Evolutionary conservation across 2,329 filamentous ascomycete genomes (phyloP), one percentile per base, ranked within the genome.

Genomic region (Pseudogymnoascus sp.): DNA sequence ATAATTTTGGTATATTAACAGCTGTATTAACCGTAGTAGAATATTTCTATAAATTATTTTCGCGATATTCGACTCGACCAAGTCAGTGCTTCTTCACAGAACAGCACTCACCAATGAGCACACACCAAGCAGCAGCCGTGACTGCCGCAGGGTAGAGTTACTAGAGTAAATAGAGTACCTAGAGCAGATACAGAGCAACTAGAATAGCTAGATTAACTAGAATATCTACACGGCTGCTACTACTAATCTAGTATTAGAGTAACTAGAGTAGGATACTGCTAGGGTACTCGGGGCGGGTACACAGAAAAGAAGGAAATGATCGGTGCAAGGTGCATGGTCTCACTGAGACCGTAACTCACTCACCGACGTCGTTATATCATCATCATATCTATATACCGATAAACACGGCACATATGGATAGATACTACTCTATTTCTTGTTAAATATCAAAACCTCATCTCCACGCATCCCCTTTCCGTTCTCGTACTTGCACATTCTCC

Each of bases 301-400:
- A 9, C 7, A 5, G 11, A n/a, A 12, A 18, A n/a, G n/a, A 7
- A 31, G 49, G 49, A 55, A 55, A 55, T 55, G 49, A 55, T 55
- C 49, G 49, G 49, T 55, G 49, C 49, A 55, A 18, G 49, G 49
- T 33, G 49, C 49, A 55, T 55, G 49, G n/a, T 33, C 49, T 55
- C 49, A 33, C 25, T 55, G 28, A 55, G 49, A 55, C 43, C 14
- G 43, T 49, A 49, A 49, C 49, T 33, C 45, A 55, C n/a, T 28
- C 23, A 28, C 43, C 25, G 16, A 31, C 45, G n/a, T 31, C 45
- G 45, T 31, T 52, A 33, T 52, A n/a, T 52, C 25, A 55, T 52
- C 45, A 52, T 52, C 25, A 16, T 52, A 23, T 41, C 5, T 49
- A 14, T 11, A 52, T 14, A 31, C 8, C 45, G 5, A 31, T 31